Conservation (phyloP, 768 basidiomycete genomes). For the Rhodotorula babjevae region DNA sequence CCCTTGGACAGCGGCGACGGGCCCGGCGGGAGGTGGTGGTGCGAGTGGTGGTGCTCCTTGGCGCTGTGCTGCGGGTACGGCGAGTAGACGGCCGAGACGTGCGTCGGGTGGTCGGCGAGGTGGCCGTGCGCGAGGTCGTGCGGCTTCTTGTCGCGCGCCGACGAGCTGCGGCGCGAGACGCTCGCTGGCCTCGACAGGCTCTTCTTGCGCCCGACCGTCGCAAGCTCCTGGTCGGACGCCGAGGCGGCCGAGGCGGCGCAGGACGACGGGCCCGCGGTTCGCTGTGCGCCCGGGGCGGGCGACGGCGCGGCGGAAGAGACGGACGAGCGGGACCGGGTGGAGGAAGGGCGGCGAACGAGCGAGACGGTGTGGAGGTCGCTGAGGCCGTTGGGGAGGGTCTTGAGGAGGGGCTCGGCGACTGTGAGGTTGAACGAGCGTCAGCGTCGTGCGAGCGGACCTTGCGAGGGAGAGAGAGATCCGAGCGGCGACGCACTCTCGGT, state of each 20-base stretch:
- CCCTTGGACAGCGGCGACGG: not conserved
- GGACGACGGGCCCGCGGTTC: not conserved
- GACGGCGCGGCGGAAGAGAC: constrained; percentile 5
- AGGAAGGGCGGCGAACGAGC: constrained; percentile 22
- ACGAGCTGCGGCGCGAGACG: constrained; percentile 10
- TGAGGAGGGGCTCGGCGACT: constrained; percentile 3
- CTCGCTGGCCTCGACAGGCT: constrained; percentile 17
- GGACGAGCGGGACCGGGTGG: constrained; percentile 9
- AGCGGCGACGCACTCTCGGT: not conserved
- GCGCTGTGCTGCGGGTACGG: constrained; percentile 22
- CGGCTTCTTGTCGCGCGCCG: constrained; percentile 11
- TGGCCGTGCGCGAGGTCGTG: constrained; percentile 35
- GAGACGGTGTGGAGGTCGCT: constrained; percentile 1
- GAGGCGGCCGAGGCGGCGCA: not conserved
- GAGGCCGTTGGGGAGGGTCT: constrained; percentile 16
- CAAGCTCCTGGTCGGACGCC: constrained; percentile 15
- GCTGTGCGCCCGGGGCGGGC: not conserved
- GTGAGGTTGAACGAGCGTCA: not conserved
- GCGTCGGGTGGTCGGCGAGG: constrained; percentile 23
- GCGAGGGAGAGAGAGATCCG: not conserved
- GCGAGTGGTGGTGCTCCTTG: not conserved
- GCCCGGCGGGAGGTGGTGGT: too few relatives aligned
- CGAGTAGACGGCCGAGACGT: constrained; percentile 14
- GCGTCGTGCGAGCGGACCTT: not conserved
- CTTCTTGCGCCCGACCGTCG: constrained; percentile 27